Percentiles rank a stretch among this genome's conserved stretches.
phyloP scores from a whole-genome alignment of 1,284 basidiomycete genomes.

The Austroboletus niveus region DNA sequence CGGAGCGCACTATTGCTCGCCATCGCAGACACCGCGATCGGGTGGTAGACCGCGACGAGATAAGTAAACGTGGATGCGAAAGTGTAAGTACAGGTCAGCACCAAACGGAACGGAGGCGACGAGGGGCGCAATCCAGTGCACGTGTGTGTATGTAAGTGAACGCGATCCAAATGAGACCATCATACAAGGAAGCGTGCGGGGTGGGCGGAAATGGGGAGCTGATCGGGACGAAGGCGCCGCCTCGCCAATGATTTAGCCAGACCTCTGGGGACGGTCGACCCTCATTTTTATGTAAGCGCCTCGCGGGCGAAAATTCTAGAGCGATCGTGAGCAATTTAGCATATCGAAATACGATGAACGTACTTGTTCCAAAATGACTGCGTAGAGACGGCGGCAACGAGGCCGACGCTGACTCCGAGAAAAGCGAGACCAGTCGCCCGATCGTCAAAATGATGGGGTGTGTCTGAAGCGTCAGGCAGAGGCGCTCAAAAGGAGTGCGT shows the following conservation, averaged over 20 bases:
- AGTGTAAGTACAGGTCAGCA: conserved; percentile 52
- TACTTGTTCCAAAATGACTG: conserved; percentile 58
- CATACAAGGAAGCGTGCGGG: neutral
- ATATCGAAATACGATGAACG: conserved; percentile 6
- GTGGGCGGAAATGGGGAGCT: conserved; percentile 11
- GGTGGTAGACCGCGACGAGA: conserved; percentile 69
- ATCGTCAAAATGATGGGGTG: conserved; percentile 55
- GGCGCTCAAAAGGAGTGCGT: conserved; percentile 56
- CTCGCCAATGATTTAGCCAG: conserved; percentile 63
- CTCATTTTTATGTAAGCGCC: conserved; percentile 21
- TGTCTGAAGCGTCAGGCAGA: conserved; percentile 62
- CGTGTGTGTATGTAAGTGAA: conserved; percentile 62
- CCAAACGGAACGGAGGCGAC: conserved; percentile 63
- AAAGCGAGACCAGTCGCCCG: conserved; percentile 58
- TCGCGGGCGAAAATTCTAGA: conserved; percentile 32
- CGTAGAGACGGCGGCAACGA: conserved; percentile 44
- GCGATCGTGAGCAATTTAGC: neutral
- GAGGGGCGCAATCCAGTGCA: conserved; percentile 75
- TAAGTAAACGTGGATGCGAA: conserved; percentile 74
- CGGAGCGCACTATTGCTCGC: conserved; percentile 71
- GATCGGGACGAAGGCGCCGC: conserved; percentile 65
- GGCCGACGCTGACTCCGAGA: conserved; percentile 61
- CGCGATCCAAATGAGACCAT: conserved; percentile 67
- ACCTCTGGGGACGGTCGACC: conserved; percentile 68
- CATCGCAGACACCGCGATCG: conserved; percentile 77